Conservation (phyloP, 192 early-diverging fungal genomes). For the Entomortierella lignicola region DNA sequence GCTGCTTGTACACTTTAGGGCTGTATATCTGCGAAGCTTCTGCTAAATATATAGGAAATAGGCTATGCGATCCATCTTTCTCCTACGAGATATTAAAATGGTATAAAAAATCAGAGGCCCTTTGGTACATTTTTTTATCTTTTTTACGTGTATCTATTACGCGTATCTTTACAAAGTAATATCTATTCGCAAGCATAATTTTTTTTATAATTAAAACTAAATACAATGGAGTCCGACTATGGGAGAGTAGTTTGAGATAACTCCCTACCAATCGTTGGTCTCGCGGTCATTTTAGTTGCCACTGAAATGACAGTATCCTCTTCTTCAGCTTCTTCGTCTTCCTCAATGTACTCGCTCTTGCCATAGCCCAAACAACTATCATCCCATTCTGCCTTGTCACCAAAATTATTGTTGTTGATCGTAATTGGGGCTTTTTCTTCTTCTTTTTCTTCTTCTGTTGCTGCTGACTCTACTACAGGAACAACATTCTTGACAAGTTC, state of each 20-base stretch:
- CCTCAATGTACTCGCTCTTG: neutral
- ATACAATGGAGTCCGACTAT: too few relatives aligned
- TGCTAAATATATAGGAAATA: too few relatives aligned
- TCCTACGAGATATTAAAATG: too few relatives aligned
- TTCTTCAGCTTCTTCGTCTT: neutral
- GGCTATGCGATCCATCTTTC: too few relatives aligned
- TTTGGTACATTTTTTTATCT: too few relatives aligned
- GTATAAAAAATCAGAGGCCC: too few relatives aligned
- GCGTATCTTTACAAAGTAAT: too few relatives aligned
- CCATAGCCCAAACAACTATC: neutral
- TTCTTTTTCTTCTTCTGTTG: neutral
- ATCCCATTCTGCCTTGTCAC: neutral
- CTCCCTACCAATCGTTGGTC: neutral
- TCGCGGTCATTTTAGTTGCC: slow-evolving; percentile 13
- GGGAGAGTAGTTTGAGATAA: neutral
- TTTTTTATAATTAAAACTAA: too few relatives aligned
- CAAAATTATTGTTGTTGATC: neutral
- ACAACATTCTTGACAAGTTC: neutral
- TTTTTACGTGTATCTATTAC: too few relatives aligned
- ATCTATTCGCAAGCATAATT: too few relatives aligned
- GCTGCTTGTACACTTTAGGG: too few relatives aligned
- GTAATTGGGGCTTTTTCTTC: neutral
- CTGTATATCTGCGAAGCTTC: too few relatives aligned
- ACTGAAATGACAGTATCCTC: slow-evolving; percentile 11
- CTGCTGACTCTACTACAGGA: neutral